phyloP scores from a whole-genome alignment of 1,284 basidiomycete species.

The Wolfiporia cocos region DNA sequence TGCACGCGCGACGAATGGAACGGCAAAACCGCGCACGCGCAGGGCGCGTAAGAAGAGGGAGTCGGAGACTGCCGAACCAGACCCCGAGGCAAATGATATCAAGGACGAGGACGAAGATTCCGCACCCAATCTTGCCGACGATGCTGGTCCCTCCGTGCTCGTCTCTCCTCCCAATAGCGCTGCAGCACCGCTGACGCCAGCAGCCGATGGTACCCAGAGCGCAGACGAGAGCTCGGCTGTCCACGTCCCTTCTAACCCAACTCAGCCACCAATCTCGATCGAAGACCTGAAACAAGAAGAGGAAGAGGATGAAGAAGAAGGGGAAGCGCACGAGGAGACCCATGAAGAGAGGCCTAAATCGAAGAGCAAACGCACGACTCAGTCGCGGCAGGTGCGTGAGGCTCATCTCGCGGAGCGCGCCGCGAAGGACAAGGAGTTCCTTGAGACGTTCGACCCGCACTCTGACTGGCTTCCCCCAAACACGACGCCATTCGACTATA shows the following conservation, averaged over 20 bases:
- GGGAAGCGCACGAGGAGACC: constrained; percentile 22
- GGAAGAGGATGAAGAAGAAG: constrained; percentile 26
- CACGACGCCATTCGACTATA: constrained; percentile 72
- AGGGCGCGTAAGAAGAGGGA: constrained; percentile 23
- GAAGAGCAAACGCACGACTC: constrained; percentile 37
- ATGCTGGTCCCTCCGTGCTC: constrained; percentile 13
- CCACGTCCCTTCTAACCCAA: background rate
- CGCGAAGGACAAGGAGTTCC: constrained; percentile 55
- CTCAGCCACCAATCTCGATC: no score
- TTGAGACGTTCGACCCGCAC: constrained; percentile 64
- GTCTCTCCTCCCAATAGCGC: constrained; percentile 18
- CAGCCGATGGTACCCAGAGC: background rate
- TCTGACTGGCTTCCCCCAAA: constrained; percentile 75
- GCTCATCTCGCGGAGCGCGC: constrained; percentile 48
- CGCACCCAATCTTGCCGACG: constrained; percentile 6
- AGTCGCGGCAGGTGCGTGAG: constrained; percentile 45
- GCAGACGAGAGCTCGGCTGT: background rate
- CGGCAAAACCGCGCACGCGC: constrained; percentile 18
- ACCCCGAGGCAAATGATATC: constrained; percentile 26
- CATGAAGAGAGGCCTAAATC: constrained; percentile 32
- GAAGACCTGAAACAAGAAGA: constrained; percentile 12
- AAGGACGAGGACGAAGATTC: constrained; percentile 27
- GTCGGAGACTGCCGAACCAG: constrained; percentile 30
- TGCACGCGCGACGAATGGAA: constrained; percentile 32
- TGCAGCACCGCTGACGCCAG: background rate